These are phyloP conservation scores for Fraxinus angustifolia DNA, from an alignment of 305 asterid species.

Conservation along the genomic window DNA sequence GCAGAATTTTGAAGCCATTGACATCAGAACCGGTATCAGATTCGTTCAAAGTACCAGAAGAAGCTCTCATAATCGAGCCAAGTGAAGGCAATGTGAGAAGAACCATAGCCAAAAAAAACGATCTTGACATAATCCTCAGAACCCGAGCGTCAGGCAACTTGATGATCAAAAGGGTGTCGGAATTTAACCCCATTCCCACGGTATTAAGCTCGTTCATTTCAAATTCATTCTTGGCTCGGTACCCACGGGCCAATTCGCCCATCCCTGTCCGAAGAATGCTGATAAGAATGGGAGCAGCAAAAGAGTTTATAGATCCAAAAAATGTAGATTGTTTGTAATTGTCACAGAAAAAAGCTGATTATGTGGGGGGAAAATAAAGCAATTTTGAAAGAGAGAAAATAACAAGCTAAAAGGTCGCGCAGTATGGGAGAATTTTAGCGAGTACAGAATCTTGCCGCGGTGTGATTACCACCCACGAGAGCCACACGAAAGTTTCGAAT, in stretches of 20 bases:
- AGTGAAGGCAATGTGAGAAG: slow-evolving; percentile 36
- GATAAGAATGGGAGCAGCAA: neutral
- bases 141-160: slow-evolving; percentile 53
- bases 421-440: slow-evolving; percentile 29
- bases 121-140: slow-evolving; percentile 49
- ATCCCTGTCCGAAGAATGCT: slow-evolving; percentile 18
- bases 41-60: slow-evolving; percentile 15
- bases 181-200: slow-evolving; percentile 27
- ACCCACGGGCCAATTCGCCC: slow-evolving; percentile 32
- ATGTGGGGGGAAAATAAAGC: neutral
- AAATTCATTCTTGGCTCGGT: slow-evolving; percentile 17
- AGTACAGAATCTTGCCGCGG: slow-evolving; percentile 49
- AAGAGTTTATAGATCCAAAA: neutral
- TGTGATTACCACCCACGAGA: slow-evolving; percentile 55
- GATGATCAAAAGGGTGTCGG: slow-evolving; percentile 38
- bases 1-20: slow-evolving; percentile 32
- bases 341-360: neutral
- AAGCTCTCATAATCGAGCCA: slow-evolving; percentile 33
- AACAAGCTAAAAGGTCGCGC: neutral
- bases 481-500: slow-evolving; percentile 28
- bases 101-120: slow-evolving; percentile 50
- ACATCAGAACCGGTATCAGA: slow-evolving; percentile 1
- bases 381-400: neutral
- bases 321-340: neutral
- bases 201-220: slow-evolving; percentile 19